Percentiles rank a stretch among this genome's conserved stretches.
phyloP scores from a whole-genome alignment of 2,329 filamentous ascomycete genomes.

The Tolypocladium ovalisporum region DNA sequence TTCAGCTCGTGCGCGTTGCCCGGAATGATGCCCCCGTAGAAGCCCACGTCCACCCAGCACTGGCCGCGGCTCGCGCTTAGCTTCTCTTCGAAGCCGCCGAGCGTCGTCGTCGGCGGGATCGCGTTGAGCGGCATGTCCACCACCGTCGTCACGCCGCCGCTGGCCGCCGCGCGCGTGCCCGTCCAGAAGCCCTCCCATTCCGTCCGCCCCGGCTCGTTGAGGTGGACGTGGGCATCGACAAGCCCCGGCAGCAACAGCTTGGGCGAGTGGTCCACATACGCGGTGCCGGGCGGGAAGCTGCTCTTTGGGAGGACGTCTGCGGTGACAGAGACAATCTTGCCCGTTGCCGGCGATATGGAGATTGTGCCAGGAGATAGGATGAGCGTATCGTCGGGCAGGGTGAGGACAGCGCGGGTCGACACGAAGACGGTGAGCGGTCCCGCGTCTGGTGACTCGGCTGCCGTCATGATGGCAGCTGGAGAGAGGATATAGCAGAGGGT shows the following conservation, averaged over 20 bases:
- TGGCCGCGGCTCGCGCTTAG: conserved; percentile 71
- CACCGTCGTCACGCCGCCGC: conserved; percentile 92
- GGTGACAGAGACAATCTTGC: conserved; percentile 73
- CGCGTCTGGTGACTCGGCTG: conserved; percentile 10
- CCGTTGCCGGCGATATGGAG: conserved; percentile 62
- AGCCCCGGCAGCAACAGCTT: conserved; percentile 79
- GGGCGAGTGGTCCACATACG: conserved; percentile 77
- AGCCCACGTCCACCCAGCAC: conserved; percentile 98
- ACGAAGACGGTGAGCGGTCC: conserved; percentile 59
- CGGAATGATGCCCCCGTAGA: conserved; percentile 90
- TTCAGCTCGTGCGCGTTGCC: conserved; percentile 75
- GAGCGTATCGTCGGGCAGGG: conserved; percentile 50
- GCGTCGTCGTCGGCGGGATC: conserved; percentile 89
- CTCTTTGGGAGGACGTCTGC: conserved; percentile 63
- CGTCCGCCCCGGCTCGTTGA: conserved; percentile 92
- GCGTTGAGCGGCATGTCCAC: conserved; percentile 97
- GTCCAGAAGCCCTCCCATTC: conserved; percentile 99
- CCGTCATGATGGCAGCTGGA: not conserved
- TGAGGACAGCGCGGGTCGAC: conserved; percentile 74
- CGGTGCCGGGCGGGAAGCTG: conserved; percentile 60
- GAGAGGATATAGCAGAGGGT: not conserved
- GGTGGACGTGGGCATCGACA: conserved; percentile 93
- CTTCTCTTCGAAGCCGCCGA: conserved; percentile 74
- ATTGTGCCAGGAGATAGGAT: conserved; percentile 73
- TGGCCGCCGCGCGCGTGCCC: conserved; percentile 85